phyloP scores from a whole-genome alignment of 1,284 basidiomycete genomes.

The Megacollybia platyphylla region DNA sequence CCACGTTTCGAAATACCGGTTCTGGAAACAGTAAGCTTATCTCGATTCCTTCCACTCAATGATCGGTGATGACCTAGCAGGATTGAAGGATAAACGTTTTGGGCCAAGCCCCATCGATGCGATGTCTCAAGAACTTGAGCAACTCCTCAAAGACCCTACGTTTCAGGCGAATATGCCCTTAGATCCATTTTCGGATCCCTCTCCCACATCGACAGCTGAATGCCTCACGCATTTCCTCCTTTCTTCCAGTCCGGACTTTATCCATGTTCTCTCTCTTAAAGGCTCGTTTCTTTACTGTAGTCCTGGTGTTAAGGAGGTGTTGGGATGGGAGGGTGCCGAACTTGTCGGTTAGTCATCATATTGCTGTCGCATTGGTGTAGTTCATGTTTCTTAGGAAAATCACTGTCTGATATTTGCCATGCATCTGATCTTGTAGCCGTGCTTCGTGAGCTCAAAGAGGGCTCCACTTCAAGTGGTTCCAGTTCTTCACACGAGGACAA shows the following conservation, averaged over 20 bases:
- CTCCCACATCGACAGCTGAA: neutral
- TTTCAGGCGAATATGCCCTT: conserved; percentile 8
- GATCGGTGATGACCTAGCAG: neutral
- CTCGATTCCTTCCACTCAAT: neutral
- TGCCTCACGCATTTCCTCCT: conserved; percentile 47
- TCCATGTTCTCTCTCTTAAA: conserved; percentile 87
- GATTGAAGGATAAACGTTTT: conserved; percentile 8
- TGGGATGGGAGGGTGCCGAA: conserved; percentile 76
- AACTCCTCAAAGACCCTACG: conserved; percentile 15
- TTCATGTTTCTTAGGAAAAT: conserved; percentile 31
- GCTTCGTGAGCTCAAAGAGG: conserved; percentile 87
- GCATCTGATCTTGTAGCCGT: conserved; percentile 84
- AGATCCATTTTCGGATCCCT: conserved; percentile 13
- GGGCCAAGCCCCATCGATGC: conserved; percentile 13
- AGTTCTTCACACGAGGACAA: neutral
- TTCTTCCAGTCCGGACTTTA: conserved; percentile 63
- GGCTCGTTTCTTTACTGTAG: conserved; percentile 91
- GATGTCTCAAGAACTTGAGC: conserved; percentile 20
- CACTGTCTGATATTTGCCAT: conserved; percentile 73
- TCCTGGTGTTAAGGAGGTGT: conserved; percentile 59
- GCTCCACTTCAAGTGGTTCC: conserved; percentile 22
- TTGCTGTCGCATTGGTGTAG: too few relatives aligned
- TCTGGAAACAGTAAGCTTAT: neutral
- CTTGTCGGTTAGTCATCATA: conserved; percentile 29
- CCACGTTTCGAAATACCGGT: conserved; percentile 10